Percentiles rank a stretch among this genome's conserved stretches.
Evolutionary conservation across 148 eudicot genomes (phyloP).

Genomic region (Talinum fruticosum): DNA sequence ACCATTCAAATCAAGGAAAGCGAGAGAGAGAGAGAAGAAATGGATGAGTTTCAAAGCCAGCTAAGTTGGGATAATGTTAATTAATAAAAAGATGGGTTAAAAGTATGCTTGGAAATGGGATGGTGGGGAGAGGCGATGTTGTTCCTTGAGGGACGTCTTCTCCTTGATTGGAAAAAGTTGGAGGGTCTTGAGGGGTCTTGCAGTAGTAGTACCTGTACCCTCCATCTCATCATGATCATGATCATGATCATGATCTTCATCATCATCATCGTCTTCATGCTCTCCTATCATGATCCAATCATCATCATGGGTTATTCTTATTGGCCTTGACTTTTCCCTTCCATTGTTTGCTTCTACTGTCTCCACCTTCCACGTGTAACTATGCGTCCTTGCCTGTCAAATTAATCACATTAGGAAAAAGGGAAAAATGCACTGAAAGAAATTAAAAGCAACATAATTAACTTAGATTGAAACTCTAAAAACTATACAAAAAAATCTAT

Average conservation of each 20-base stretch:
- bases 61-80: neutral
- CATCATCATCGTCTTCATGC: neutral
- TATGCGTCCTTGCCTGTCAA: neutral
- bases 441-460: neutral
- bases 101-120: slow-evolving; percentile 2
- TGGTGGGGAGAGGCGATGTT: neutral
- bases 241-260: neutral
- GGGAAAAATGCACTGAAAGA: neutral
- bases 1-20: neutral
- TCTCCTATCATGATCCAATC: slow-evolving; percentile 4
- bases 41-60: neutral
- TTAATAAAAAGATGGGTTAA: slow-evolving; percentile 1
- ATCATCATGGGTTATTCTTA: neutral
- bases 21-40: neutral
- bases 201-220: neutral
- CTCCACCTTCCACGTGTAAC: slow-evolving; percentile 16
- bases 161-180: slow-evolving; percentile 71
- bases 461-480: too few species aligned
- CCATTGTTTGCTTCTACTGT: slow-evolving; percentile 6
- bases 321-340: slow-evolving; percentile 18
- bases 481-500: neutral
- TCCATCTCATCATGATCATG: slow-evolving; percentile 15
- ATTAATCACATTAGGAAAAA: neutral
- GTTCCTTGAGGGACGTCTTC: slow-evolving; percentile 24
- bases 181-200: slow-evolving; percentile 62